Percentiles rank a stretch among this genome's conserved stretches.
These are phyloP conservation scores for Xerocomus brunneocitrinus DNA, from an alignment of 768 basidiomycete species.

Conservation along the genomic window DNA sequence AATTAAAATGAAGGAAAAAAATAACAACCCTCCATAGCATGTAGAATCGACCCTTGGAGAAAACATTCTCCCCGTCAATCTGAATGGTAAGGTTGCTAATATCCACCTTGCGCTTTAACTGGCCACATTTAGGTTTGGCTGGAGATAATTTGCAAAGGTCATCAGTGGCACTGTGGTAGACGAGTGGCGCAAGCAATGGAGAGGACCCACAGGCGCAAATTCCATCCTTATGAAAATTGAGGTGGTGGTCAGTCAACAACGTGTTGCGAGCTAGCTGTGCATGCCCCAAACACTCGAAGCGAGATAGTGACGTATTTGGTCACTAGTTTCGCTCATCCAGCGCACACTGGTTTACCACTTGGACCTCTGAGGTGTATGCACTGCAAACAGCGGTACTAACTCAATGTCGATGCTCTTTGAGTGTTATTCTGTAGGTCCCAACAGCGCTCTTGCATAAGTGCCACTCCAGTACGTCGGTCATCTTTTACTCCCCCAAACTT, in stretches of 20 bases:
- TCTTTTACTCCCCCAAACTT: not conserved
- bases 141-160: not conserved
- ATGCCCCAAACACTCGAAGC: not conserved
- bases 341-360: too few relatives aligned
- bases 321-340: not conserved
- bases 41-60: constrained; percentile 18
- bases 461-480: not conserved
- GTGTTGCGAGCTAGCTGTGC: constrained; percentile 12
- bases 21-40: constrained; percentile 19
- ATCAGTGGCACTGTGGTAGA: constrained; percentile 2
- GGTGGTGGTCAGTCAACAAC: not conserved
- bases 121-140: constrained; percentile 19
- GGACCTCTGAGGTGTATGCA: not conserved
- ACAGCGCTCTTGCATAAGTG: too few relatives aligned
- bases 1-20: not conserved
- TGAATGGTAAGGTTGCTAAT: constrained; percentile 22
- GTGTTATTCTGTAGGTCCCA: too few relatives aligned
- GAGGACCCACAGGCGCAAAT: constrained; percentile 29
- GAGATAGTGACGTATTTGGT: not conserved
- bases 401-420: too few relatives aligned
- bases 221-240: constrained; percentile 16
- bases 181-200: not conserved
- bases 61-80: constrained; percentile 5
- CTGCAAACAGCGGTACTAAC: not conserved
- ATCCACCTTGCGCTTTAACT: constrained; percentile 23